phyloP scores from a whole-genome alignment of 1,284 basidiomycete genomes.

The Exobasidium cylindrosporum region DNA sequence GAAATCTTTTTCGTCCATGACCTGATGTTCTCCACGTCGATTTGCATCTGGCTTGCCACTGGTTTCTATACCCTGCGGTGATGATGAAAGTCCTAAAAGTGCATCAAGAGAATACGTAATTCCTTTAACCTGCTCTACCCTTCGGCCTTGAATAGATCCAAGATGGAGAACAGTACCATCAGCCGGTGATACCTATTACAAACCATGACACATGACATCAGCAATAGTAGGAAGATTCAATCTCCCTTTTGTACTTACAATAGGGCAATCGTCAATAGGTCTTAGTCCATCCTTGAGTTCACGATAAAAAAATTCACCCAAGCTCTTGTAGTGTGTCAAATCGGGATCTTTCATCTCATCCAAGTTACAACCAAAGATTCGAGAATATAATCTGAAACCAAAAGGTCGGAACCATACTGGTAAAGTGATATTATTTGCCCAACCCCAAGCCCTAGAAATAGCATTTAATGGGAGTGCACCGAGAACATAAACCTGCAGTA shows the following conservation, averaged over 20 bases:
- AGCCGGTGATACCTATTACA: conserved; percentile 75
- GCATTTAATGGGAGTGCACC: conserved; percentile 90
- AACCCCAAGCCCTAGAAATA: conserved; percentile 92
- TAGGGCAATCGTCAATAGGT: conserved; percentile 71
- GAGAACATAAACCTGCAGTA: conserved; percentile 81
- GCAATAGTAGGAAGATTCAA: neutral
- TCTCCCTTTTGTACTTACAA: conserved; percentile 61
- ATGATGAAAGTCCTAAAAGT: conserved; percentile 61
- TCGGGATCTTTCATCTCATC: conserved; percentile 81
- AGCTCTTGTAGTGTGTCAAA: conserved; percentile 72
- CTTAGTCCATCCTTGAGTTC: conserved; percentile 77
- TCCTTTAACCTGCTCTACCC: conserved; percentile 96
- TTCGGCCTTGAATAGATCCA: conserved; percentile 74
- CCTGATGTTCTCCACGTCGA: conserved; percentile 57
- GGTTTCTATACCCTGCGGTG: conserved; percentile 33
- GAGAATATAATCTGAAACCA: conserved; percentile 80
- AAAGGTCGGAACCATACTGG: conserved; percentile 90
- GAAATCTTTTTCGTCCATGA: conserved; percentile 80
- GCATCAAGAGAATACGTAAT: conserved; percentile 92
- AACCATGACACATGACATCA: neutral
- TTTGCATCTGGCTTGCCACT: conserved; percentile 16
- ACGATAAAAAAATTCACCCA: conserved; percentile 94
- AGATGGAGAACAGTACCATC: conserved; percentile 91
- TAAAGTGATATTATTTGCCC: conserved; percentile 75
- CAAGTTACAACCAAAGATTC: conserved; percentile 86